phyloP scores from a whole-genome alignment of 352 stramenopile genomes.

The Pythium aquatile region DNA sequence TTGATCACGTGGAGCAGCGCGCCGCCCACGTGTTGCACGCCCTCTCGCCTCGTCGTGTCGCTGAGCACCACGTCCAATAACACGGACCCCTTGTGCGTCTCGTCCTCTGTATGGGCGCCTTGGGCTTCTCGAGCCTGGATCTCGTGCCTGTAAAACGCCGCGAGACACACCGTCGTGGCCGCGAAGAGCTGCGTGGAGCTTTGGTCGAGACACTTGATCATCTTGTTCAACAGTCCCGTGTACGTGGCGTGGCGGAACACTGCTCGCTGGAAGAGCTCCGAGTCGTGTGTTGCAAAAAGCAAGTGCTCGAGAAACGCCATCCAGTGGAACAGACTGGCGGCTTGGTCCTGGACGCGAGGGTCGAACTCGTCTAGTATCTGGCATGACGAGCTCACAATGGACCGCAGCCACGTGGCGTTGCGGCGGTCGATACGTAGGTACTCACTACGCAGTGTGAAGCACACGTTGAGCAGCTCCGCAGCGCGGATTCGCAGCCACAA shows the following conservation, averaged over 20 bases:
- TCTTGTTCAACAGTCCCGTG: slow-evolving; percentile 53
- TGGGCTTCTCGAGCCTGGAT: slow-evolving; percentile 17
- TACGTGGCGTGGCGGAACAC: slow-evolving; percentile 55
- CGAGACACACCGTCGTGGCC: slow-evolving; percentile 54
- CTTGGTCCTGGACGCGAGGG: slow-evolving; percentile 37
- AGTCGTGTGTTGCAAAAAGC: slow-evolving; percentile 34
- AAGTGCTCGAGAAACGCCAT: slow-evolving; percentile 60
- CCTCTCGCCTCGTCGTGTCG: slow-evolving; percentile 37
- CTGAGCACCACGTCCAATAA: slow-evolving; percentile 53
- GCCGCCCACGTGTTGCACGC: slow-evolving; percentile 57
- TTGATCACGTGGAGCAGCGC: slow-evolving; percentile 81
- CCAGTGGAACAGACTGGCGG: slow-evolving; percentile 55
- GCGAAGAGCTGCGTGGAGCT: slow-evolving; percentile 72
- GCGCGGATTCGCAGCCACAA: slow-evolving; percentile 61
- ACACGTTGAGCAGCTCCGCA: slow-evolving; percentile 53
- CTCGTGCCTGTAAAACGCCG: slow-evolving; percentile 57
- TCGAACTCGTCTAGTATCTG: slow-evolving; percentile 62
- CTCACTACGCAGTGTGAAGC: slow-evolving; percentile 32
- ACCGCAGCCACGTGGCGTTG: slow-evolving; percentile 49
- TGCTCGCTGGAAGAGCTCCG: slow-evolving; percentile 34
- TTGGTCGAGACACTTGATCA: slow-evolving; percentile 50
- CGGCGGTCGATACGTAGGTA: slow-evolving; percentile 26
- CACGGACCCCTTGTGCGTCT: slow-evolving; percentile 18
- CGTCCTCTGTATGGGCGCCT: neutral
- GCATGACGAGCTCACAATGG: slow-evolving; percentile 70